These are phyloP conservation scores for Paramyrothecium sp. DNA, from an alignment of 2,329 filamentous ascomycete genomes.

Conservation along the genomic window DNA sequence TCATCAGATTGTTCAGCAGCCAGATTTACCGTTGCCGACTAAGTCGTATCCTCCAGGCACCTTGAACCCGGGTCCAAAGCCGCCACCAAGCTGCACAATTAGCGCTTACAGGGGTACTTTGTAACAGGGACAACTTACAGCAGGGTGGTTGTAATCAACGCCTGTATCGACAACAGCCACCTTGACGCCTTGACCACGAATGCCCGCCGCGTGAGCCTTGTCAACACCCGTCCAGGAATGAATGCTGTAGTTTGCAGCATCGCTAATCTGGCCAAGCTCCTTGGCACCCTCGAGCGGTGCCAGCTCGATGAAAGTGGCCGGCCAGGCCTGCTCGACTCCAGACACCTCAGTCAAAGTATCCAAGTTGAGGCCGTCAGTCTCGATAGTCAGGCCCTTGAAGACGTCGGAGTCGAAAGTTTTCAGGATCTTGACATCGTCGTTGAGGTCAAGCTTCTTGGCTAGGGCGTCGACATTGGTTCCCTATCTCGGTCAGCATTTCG, in stretches of 20 bases:
- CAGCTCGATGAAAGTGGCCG: slow-evolving; percentile 1
- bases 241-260: background rate
- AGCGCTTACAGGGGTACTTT: background rate
- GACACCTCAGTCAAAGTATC: slow-evolving; percentile 14
- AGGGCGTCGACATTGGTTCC: background rate
- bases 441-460: background rate
- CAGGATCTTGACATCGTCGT: slow-evolving; percentile 4
- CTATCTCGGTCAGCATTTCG: background rate
- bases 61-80: slow-evolving; percentile 19
- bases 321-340: slow-evolving; percentile 19
- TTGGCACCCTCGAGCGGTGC: background rate
- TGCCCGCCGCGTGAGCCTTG: slow-evolving; percentile 17
- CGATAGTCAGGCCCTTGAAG: slow-evolving; percentile 18
- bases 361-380: slow-evolving; percentile 10
- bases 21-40: slow-evolving; percentile 9
- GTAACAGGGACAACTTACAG: background rate
- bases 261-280: background rate
- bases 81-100: slow-evolving; percentile 15
- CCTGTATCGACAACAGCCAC: slow-evolving; percentile 24
- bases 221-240: slow-evolving; percentile 20
- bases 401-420: slow-evolving; percentile 11
- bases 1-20: background rate
- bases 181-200: slow-evolving; percentile 20
- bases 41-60: slow-evolving; percentile 20
- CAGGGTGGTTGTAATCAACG: slow-evolving; percentile 18